These are phyloP conservation scores for Aquanectria penicillioides DNA, from an alignment of 2,329 filamentous ascomycete species.

Conservation along the genomic window DNA sequence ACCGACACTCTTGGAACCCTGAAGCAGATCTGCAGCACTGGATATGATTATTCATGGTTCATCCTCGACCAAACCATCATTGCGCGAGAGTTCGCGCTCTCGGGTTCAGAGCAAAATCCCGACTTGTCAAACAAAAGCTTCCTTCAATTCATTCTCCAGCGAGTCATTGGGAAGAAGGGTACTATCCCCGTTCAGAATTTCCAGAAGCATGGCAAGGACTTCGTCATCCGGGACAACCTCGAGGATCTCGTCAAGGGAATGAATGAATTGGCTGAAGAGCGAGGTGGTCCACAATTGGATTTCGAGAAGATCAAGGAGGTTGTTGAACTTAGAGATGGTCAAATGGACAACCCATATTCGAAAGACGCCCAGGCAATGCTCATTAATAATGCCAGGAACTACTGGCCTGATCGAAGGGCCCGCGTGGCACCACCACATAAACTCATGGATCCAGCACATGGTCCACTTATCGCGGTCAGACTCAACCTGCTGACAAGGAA, in stretches of 20 bases:
- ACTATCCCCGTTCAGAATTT: constrained; percentile 67
- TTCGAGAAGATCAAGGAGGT: constrained; percentile 54
- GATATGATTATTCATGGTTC: constrained; percentile 73
- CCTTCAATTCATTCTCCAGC: constrained; percentile 60
- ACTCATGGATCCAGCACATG: constrained; percentile 63
- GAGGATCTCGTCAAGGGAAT: constrained; percentile 65
- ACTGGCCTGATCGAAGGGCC: constrained; percentile 63
- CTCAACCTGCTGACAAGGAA: constrained; percentile 71
- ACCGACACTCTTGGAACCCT: constrained; percentile 67
- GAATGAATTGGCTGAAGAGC: constrained; percentile 63
- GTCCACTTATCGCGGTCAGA: constrained; percentile 68
- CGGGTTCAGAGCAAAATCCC: constrained; percentile 71
- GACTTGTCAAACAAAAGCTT: constrained; percentile 68
- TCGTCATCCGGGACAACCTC: constrained; percentile 66
- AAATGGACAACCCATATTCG: constrained; percentile 65
- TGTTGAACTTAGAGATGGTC: constrained; percentile 63
- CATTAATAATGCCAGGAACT: constrained; percentile 64
- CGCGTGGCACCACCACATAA: constrained; percentile 65
- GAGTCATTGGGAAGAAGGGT: constrained; percentile 62
- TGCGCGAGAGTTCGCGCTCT: constrained; percentile 69
- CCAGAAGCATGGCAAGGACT: constrained; percentile 67
- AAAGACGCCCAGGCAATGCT: constrained; percentile 73
- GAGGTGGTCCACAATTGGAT: constrained; percentile 59
- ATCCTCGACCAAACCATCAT: constrained; percentile 67
- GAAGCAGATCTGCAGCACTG: constrained; percentile 67